A percentile compares a stretch with the other conserved stretches of the same genome.
These are phyloP conservation scores for Melampsora occidentalis DNA, from an alignment of 1,284 basidiomycete genomes.

Conservation along the genomic window DNA sequence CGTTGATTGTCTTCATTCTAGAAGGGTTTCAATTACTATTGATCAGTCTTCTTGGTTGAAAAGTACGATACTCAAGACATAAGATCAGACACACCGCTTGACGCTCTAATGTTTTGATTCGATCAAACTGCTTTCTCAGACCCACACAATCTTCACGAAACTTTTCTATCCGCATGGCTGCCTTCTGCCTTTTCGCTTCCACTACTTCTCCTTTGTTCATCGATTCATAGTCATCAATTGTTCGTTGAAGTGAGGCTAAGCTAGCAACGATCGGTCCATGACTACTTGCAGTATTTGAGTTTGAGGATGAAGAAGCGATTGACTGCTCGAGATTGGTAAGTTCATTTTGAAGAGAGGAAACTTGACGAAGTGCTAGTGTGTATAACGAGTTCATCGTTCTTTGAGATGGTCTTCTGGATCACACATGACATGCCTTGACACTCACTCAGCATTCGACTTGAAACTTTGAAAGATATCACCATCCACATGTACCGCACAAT, in stretches of 20 bases:
- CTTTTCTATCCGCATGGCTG: conserved; percentile 60
- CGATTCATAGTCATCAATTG: conserved; percentile 91
- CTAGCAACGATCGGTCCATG: conserved; percentile 87
- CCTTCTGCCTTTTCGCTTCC: conserved; percentile 89
- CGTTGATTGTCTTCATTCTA: conserved; percentile 39
- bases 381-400: conserved; percentile 65
- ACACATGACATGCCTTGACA: not conserved
- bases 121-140: conserved; percentile 56
- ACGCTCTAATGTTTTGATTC: conserved; percentile 54
- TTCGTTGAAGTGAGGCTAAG: conserved; percentile 81
- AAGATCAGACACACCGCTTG: conserved; percentile 49
- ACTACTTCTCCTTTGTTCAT: conserved; percentile 93
- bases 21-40: not conserved
- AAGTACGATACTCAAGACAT: not conserved
- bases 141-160: conserved; percentile 56
- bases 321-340: conserved; percentile 55
- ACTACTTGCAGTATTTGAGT: conserved; percentile 44
- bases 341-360: conserved; percentile 80
- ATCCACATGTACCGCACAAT: not conserved
- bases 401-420: not conserved
- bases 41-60: conserved; percentile 15
- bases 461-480: not conserved
- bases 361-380: conserved; percentile 85
- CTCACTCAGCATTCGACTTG: not conserved
- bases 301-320: conserved; percentile 24